Evolutionary conservation across 2,329 filamentous ascomycete species (phyloP).

Genomic region (Akanthomyces dipterigenus): DNA sequence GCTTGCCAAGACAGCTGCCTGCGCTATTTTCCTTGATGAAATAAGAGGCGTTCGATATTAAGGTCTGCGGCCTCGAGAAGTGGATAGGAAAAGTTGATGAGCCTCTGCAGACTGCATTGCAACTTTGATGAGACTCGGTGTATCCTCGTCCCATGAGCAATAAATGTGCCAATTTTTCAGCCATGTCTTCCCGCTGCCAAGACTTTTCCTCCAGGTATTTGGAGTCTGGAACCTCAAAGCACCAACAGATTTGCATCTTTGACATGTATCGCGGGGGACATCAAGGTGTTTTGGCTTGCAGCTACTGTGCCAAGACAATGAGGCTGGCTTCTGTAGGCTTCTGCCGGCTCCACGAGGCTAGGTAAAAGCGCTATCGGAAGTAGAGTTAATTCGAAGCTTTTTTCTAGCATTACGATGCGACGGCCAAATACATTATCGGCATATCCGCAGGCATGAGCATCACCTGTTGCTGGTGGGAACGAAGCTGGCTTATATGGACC

Average conservation of each 20-base stretch:
- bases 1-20: not conserved
- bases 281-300: conserved; percentile 10
- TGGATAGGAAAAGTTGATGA: not conserved
- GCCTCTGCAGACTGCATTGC: not conserved
- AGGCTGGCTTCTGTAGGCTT: not conserved
- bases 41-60: not conserved
- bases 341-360: not conserved
- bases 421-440: too few species aligned
- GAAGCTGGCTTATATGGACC: too few species aligned
- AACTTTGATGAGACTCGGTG: not conserved
- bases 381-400: conserved; percentile 9
- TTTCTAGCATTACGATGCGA: not conserved
- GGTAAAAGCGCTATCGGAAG: not conserved
- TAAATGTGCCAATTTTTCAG: not conserved
- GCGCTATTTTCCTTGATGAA: not conserved
- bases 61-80: not conserved
- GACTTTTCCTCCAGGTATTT: not conserved
- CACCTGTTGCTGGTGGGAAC: too few species aligned
- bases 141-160: not conserved
- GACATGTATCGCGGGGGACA: not conserved
- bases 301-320: conserved; percentile 3
- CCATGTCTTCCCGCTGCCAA: not conserved
- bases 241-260: not conserved
- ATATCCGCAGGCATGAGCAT: too few species aligned
- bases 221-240: not conserved